Evolutionary conservation across 805 yeast species (phyloP).

Genomic region (Candida succiphila): DNA sequence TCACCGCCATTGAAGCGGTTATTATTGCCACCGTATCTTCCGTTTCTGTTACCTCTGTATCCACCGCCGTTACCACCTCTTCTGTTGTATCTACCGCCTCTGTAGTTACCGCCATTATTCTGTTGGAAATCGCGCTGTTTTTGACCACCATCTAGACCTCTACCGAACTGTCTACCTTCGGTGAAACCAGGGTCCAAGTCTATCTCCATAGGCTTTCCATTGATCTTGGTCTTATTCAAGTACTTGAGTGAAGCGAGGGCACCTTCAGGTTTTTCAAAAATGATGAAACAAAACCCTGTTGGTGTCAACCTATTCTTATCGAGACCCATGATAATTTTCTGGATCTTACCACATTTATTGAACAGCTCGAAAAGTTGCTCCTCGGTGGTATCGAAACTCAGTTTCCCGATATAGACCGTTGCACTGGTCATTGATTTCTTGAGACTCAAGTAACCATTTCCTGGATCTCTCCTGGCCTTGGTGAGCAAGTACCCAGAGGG

Average conservation of each 20-base stretch:
- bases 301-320: conserved; percentile 89
- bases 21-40: conserved; percentile 5
- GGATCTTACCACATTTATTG: conserved; percentile 69
- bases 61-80: conserved; percentile 24
- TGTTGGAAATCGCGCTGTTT: conserved; percentile 21
- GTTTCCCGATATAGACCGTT: conserved; percentile 86
- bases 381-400: conserved; percentile 86
- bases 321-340: conserved; percentile 85
- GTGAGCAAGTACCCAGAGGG: conserved; percentile 62
- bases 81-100: conserved; percentile 10
- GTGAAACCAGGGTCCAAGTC: conserved; percentile 94
- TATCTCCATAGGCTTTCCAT: conserved; percentile 71
- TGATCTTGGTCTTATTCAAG: conserved; percentile 72
- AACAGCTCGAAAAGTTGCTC: conserved; percentile 89
- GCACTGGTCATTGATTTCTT: conserved; percentile 54
- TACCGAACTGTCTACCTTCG: conserved; percentile 93
- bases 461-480: conserved; percentile 47
- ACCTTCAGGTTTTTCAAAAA: conserved; percentile 56
- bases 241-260: conserved; percentile 79
- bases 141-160: conserved; percentile 92
- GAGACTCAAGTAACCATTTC: conserved; percentile 49
- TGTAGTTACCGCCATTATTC: conserved; percentile 1
- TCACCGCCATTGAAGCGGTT: not conserved
- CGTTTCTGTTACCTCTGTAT: conserved; percentile 2
- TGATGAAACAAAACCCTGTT: conserved; percentile 93